Evolutionary conservation across 345 rosid species (phyloP), one percentile per base, ranked within the genome.

Genomic region (Camelina sativa): DNA sequence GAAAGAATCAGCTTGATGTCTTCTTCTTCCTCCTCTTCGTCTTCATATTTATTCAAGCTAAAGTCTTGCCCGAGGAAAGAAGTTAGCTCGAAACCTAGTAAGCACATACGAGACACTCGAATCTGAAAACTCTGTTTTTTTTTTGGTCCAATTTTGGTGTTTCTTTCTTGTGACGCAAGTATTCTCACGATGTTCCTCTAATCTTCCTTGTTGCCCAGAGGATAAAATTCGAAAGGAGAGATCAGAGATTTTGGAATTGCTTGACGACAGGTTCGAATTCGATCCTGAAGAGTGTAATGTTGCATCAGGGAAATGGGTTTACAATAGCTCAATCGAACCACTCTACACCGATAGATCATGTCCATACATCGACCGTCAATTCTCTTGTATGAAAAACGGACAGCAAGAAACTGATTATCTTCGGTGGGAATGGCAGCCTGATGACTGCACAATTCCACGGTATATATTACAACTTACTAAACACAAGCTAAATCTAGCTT

Each of bases 361-460:
- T 79, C 96, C 91, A 0, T 94, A 94, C 76, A 74, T 94, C 3
- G 98, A 94, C 34, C 72, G 76, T 48, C 98, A 91, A 74, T 82
- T 94, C 70, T 72, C 93, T 50, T 94, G 97, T 47, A 82, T 80
- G 54, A 83, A 88, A 76, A 91, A 94, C 28, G 97, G 91, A 8
- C 75, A 86, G 40, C 82, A 28, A 41, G 93, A 94, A 62, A 82
- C 88, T 1, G 86, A 87, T 71, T 94, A 91, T 73, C 91, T 70
- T 12, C 85, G 82, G 40, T 94, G 97, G 98, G 92, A 86, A 68
- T 94, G 98, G 98, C 97, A 85, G 74, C 97, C 96, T 2, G 95
- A 90, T 35, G 98, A 94, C 66, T 94, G 98, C 59, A 79, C 83
- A 37, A 66, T 94, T 71, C 96, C 97, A 30, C 82, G 87, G 98